These are phyloP conservation scores for Euclidium syriacum DNA, from an alignment of 345 rosid species.

Conservation along the genomic window DNA sequence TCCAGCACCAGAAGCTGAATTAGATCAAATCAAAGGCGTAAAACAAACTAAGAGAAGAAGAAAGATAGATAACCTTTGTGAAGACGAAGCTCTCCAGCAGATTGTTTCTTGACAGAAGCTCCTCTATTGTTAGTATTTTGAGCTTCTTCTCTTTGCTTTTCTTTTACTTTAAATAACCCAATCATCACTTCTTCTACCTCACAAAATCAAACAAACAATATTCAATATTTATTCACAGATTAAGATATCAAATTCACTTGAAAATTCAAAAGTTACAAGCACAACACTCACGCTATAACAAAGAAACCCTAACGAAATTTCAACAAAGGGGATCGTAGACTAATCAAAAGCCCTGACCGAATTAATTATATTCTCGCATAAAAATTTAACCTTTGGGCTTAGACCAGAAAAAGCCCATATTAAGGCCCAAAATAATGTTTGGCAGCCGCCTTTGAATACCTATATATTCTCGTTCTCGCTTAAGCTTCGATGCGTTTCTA, in stretches of 20 bases:
- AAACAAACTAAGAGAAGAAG: not conserved
- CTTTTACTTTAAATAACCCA: constrained; percentile 71
- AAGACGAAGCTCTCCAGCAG: constrained; percentile 82
- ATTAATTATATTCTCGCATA: too few relatives aligned
- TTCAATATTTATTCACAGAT: not conserved
- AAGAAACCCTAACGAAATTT: too few relatives aligned
- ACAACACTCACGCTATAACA: not conserved
- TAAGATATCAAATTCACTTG: not conserved
- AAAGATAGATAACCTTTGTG: constrained; percentile 51
- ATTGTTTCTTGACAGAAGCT: constrained; percentile 47
- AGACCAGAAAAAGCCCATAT: too few relatives aligned
- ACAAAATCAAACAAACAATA: not conserved
- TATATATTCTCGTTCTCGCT: too few relatives aligned
- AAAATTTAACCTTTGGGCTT: too few relatives aligned
- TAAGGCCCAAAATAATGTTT: too few relatives aligned
- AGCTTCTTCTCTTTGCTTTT: constrained; percentile 66
- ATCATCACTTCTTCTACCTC: constrained; percentile 53
- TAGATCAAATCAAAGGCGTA: too few relatives aligned
- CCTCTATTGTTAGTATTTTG: constrained; percentile 41
- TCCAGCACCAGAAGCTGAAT: too few relatives aligned
- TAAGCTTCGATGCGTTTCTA: too few relatives aligned
- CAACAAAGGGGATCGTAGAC: too few relatives aligned
- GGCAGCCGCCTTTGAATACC: too few relatives aligned
- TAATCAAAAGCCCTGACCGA: too few relatives aligned
- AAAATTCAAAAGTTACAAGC: not conserved